These are phyloP conservation scores for Amaranthus tricolor DNA, from an alignment of 179 eudicot species.

Conservation along the genomic window DNA sequence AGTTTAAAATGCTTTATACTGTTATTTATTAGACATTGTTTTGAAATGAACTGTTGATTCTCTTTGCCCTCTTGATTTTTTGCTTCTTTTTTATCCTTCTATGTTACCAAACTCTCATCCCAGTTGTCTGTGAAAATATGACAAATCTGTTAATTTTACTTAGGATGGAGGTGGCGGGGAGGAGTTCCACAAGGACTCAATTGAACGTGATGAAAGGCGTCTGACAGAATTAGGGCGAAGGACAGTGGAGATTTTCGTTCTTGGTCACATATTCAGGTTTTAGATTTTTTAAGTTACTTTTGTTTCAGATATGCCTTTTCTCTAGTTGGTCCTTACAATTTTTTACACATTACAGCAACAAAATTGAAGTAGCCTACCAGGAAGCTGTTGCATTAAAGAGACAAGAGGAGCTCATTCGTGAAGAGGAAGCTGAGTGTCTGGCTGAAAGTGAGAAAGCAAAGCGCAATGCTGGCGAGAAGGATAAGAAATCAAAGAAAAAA, in stretches of 20 bases:
- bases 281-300: not conserved
- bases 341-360: slow-evolving; percentile 46
- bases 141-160: slow-evolving; percentile 13
- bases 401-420: slow-evolving; percentile 98
- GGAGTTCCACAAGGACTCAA: slow-evolving; percentile 71
- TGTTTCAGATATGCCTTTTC: not conserved
- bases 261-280: slow-evolving; percentile 86
- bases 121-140: slow-evolving; percentile 6
- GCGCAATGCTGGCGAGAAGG: slow-evolving; percentile 67
- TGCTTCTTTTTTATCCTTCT: not conserved
- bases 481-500: slow-evolving; percentile 83
- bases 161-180: slow-evolving; percentile 88
- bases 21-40: no score
- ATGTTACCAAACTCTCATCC: not conserved
- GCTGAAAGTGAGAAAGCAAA: slow-evolving; percentile 84
- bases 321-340: not conserved
- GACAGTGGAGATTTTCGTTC: slow-evolving; percentile 90
- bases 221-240: slow-evolving; percentile 91
- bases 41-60: no score
- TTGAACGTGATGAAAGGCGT: slow-evolving; percentile 93
- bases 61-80: not conserved
- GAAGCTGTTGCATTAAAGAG: slow-evolving; percentile 90
- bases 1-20: no score
- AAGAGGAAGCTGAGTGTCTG: slow-evolving; percentile 84
- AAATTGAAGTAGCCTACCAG: slow-evolving; percentile 89